Base-by-base conservation (phyloP, 768 basidiomycete genomes). In the Russula lepida region DNA sequence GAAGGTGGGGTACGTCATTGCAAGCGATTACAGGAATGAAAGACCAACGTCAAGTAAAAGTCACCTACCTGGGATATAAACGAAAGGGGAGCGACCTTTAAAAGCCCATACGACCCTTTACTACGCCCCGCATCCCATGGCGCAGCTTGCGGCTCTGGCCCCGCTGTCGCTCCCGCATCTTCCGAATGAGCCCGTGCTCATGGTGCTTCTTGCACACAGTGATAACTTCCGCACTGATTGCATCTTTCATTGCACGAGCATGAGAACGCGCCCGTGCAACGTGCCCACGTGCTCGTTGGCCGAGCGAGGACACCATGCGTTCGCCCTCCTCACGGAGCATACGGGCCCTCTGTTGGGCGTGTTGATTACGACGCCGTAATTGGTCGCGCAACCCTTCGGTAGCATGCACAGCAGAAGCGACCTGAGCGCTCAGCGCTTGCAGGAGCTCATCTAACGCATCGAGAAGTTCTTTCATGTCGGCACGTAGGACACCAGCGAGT, bases 371-470 rank as follows among this genome's bases (percentile, higher is more conserved):
- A 8, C 68, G 64, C 12, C 67, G 64, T 25, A 74, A 51, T 51
- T 64, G 54, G 32, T 58, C 68, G 15, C 65, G 67, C 28, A 74
- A 37, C 30, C 54, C 53, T 25, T 62, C 60, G 28, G 59, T 49
- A 7, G 65, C 25, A 28, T 53, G 49, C 11, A 66, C 33, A 11
- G 64, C 60, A n/a, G 60, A 55, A 44, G 53, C 44, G 12, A 54
- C 58, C 37, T 65, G 63, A 4, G 35, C 21, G 54, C 32, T 44
- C n/a, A 66, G 52, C 23, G 39, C 78, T 33, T 71, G 73, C 61
- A 79, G 72, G 37, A 87, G 76, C 0, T 78, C 81, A 64, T 87
- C 85, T 32, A 87, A 74, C 4, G 82, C 83, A 27, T 80, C 79
- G 35, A 81, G 69, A 21, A 86, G 73, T 64, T 85, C 84, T 23